These are phyloP conservation scores for Haematococcus sp. DNA, from an alignment of 139 green algal genomes.

Conservation along the genomic window DNA sequence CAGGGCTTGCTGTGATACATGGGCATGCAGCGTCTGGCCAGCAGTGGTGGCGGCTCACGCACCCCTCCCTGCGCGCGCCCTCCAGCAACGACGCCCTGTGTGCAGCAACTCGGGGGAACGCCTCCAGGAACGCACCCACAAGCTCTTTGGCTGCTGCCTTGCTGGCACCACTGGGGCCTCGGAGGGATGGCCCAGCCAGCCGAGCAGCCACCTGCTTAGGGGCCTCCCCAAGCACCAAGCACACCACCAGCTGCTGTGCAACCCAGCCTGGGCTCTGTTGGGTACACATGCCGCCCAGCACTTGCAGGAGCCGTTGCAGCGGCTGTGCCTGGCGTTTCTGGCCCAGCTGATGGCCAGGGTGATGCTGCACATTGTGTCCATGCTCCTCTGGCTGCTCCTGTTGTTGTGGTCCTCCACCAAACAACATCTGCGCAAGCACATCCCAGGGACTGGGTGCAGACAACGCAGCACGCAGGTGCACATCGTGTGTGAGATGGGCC, in stretches of 20 bases:
- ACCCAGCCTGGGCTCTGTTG: background rate
- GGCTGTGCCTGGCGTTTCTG: background rate
- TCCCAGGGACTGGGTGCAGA: too few species aligned
- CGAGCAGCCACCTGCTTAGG: conserved; percentile 12
- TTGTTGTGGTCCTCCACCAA: too few species aligned
- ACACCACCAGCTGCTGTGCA: background rate
- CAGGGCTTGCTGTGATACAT: too few species aligned
- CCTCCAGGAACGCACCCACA: conserved; percentile 15
- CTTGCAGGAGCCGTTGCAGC: background rate
- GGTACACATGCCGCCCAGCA: background rate
- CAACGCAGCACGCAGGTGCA: too few species aligned
- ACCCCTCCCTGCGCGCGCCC: background rate
- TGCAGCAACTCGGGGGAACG: conserved; percentile 12
- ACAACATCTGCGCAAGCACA: too few species aligned
- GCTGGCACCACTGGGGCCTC: background rate
- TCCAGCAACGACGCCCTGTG: conserved; percentile 18
- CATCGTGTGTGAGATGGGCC: too few species aligned
- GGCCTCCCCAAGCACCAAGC: conserved; percentile 1
- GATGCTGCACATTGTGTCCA: background rate
- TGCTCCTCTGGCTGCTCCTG: too few species aligned
- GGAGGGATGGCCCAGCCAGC: conserved; percentile 9
- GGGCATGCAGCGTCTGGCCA: too few species aligned
- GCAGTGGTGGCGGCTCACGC: too few species aligned
- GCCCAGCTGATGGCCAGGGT: background rate
- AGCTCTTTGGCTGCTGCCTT: conserved; percentile 19